These are phyloP conservation scores for Globisporangium parvum DNA, from an alignment of 352 stramenopile species.

Conservation along the genomic window DNA sequence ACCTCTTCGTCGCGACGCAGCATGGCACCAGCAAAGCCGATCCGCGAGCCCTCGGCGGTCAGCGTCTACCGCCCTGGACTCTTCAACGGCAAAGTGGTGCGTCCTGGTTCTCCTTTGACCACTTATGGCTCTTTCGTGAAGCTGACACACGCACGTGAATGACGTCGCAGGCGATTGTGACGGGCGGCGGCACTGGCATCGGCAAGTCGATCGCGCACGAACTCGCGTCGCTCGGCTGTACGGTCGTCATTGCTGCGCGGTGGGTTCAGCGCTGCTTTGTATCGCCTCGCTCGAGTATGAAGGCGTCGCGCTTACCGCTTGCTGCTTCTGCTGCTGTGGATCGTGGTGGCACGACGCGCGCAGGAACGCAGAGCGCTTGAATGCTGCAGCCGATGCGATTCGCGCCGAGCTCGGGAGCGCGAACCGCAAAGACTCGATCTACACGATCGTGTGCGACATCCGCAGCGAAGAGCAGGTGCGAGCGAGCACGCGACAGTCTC, in stretches of 20 bases:
- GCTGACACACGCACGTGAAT: not conserved
- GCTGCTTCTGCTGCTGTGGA: not conserved
- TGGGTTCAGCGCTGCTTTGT: conserved; percentile 10
- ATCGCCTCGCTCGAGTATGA: not conserved
- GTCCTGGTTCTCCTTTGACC: conserved; percentile 4
- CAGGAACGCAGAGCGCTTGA: conserved; percentile 65
- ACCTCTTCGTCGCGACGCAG: not conserved
- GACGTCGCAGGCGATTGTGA: conserved; percentile 61
- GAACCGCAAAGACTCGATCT: conserved; percentile 32
- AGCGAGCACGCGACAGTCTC: too few relatives aligned
- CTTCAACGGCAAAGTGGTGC: conserved; percentile 75
- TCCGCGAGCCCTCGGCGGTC: conserved; percentile 41
- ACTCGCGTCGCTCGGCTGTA: conserved; percentile 64
- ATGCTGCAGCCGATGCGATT: conserved; percentile 50
- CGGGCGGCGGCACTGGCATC: conserved; percentile 82
- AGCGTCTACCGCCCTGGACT: conserved; percentile 61
- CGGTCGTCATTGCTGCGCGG: conserved; percentile 79
- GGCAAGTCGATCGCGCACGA: conserved; percentile 79
- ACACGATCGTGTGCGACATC: conserved; percentile 68
- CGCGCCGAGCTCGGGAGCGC: conserved; percentile 36
- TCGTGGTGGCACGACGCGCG: not conserved
- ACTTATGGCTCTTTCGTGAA: not conserved
- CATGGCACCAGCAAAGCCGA: conserved; percentile 11
- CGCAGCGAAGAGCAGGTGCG: conserved; percentile 54
- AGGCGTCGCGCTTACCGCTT: not conserved